Conservation (phyloP, 2,329 filamentous ascomycete genomes). For the Botrytis aclada region DNA sequence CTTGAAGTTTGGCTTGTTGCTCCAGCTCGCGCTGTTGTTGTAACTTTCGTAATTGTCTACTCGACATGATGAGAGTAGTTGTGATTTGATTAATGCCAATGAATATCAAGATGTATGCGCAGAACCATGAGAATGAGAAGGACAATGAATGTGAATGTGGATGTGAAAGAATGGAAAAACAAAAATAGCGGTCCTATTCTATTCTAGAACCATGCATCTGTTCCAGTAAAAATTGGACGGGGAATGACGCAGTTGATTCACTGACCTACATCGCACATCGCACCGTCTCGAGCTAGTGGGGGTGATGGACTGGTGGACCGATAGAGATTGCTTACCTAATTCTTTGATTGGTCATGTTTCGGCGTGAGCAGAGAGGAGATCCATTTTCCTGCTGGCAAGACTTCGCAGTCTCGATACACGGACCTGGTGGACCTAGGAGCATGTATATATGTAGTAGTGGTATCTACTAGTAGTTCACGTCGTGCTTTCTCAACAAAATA, state of each 20-base stretch:
- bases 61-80: constrained; percentile 34
- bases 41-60: constrained; percentile 38
- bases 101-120: neutral
- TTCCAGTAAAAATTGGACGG: neutral
- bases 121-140: neutral
- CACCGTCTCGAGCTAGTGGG: neutral
- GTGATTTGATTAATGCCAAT: neutral
- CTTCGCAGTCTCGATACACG: neutral
- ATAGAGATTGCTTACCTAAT: neutral
- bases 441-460: too few species aligned
- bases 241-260: neutral
- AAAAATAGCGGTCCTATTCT: neutral
- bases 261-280: neutral
- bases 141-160: neutral
- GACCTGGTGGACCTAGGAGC: too few species aligned
- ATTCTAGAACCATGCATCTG: neutral
- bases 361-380: neutral
- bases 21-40: constrained; percentile 38
- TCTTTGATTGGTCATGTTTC: neutral
- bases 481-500: neutral
- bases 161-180: neutral
- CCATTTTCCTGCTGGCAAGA: neutral
- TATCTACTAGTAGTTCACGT: neutral
- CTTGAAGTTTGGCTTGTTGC: constrained; percentile 26
- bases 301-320: neutral